Evolutionary conservation across 2,329 filamentous ascomycete species (phyloP).

Genomic region (Aspergillus sojae): DNA sequence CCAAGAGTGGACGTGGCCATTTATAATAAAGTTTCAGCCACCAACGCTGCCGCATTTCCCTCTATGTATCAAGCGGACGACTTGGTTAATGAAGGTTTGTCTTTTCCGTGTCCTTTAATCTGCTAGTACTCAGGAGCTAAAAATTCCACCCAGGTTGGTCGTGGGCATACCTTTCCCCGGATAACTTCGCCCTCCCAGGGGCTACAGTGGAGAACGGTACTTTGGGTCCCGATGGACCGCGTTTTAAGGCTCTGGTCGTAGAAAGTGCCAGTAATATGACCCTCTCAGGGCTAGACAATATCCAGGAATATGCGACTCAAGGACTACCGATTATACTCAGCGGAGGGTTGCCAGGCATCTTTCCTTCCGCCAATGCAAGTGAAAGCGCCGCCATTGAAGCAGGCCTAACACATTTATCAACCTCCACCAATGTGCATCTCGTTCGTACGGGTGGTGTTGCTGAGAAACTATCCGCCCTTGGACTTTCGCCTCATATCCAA

Average conservation of each 20-base stretch:
- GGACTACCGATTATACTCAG: slow-evolving; percentile 45
- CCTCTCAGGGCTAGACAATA: slow-evolving; percentile 10
- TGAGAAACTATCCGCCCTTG: too few species aligned
- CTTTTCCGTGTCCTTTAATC: too few species aligned
- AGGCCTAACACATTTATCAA: too few species aligned
- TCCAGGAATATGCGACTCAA: slow-evolving; percentile 13
- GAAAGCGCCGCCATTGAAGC: too few species aligned
- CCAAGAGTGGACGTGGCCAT: slow-evolving; percentile 48
- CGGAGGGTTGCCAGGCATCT: not conserved
- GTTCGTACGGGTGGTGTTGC: too few species aligned
- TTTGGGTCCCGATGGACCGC: slow-evolving; percentile 27
- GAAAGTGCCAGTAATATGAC: slow-evolving; percentile 18
- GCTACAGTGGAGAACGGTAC: slow-evolving; percentile 39
- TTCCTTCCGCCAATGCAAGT: too few species aligned
- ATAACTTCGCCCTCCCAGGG: slow-evolving; percentile 45
- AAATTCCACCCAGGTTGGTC: too few species aligned
- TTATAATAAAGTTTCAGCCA: slow-evolving; percentile 33
- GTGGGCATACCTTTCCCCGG: slow-evolving; percentile 43
- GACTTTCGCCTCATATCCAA: too few species aligned
- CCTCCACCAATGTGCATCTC: too few species aligned
- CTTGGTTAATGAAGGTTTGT: too few species aligned
- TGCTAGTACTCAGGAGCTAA: too few species aligned
- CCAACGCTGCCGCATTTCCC: slow-evolving; percentile 6
- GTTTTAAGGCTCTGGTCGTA: slow-evolving; percentile 29
- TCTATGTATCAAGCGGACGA: too few species aligned